Evolutionary conservation across 1,139 yeast species (phyloP).

Genomic region (Candida gigantensis): DNA sequence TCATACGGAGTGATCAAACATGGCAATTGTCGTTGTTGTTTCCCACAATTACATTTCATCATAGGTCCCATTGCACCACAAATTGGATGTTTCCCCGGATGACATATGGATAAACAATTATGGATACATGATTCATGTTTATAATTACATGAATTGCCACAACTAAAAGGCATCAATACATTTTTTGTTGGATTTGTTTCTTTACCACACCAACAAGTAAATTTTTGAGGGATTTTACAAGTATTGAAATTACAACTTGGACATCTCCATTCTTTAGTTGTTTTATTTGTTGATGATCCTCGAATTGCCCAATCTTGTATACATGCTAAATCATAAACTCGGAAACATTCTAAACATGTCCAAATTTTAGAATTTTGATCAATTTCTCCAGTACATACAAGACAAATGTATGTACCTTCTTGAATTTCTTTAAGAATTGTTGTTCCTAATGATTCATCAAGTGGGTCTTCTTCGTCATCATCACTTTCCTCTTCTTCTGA

Average conservation of each 20-base stretch:
- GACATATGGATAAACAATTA: slow-evolving; percentile 74
- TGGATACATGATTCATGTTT: slow-evolving; percentile 66
- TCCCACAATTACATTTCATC: slow-evolving; percentile 76
- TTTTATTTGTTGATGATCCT: slow-evolving; percentile 63
- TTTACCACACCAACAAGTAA: slow-evolving; percentile 92
- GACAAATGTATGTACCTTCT: slow-evolving; percentile 70
- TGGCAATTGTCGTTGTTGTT: slow-evolving; percentile 62
- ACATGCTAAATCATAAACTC: slow-evolving; percentile 83
- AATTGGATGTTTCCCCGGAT: slow-evolving; percentile 84
- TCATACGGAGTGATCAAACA: slow-evolving; percentile 71
- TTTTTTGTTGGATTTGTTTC: slow-evolving; percentile 64
- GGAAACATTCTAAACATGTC: slow-evolving; percentile 70
- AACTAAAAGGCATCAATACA: slow-evolving; percentile 73
- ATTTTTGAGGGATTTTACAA: slow-evolving; percentile 54
- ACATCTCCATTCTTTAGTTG: slow-evolving; percentile 71
- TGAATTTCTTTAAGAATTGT: slow-evolving; percentile 56
- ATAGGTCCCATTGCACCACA: slow-evolving; percentile 80
- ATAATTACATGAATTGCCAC: slow-evolving; percentile 79
- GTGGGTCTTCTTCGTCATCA: slow-evolving; percentile 8
- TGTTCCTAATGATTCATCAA: slow-evolving; percentile 34
- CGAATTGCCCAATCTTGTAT: slow-evolving; percentile 79
- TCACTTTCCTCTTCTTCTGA: slow-evolving; percentile 9
- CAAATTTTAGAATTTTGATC: slow-evolving; percentile 68
- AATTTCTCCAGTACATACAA: slow-evolving; percentile 83
- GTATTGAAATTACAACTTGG: slow-evolving; percentile 75